Base-by-base conservation (phyloP, 371 early-diverging fungal genomes). In the Syncephalastrum contaminatum region DNA sequence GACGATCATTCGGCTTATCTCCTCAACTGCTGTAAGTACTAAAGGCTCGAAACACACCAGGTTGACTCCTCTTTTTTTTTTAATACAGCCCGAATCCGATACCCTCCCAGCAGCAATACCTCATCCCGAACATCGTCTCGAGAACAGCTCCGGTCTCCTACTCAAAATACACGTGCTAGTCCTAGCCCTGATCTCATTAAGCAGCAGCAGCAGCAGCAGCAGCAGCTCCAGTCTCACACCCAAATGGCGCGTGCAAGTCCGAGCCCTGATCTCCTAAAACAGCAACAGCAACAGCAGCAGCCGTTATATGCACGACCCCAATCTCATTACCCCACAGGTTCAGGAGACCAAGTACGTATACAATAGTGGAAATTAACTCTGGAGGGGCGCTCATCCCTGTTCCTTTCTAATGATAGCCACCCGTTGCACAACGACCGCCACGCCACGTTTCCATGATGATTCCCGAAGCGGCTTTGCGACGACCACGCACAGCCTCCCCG, bases 1-100 rank as follows among this genome's bases (percentile, higher is more conserved):
- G 82, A 81, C 15, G 88, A 85, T 30, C 69, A 36, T 45, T 43
- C 61, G 10, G 58, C 87, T 14, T 79, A 82, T 55, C 70, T 86
- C 40, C 72, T 89, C 45, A 88, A 89, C 60, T 87, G 89, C 22
- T 62, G 81, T 81, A 73, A 42, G 73, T 56, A 12, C 2, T 3
- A 12, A 7, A 45, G 19, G 1, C 16, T 42, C n/a, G 40, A 30
- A 25, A 2, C 36, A 2, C 36, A 6, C 12, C 12, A 8, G 10
- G 12, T 30, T 30, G 10, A 30, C 36, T 12, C 12, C 16, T 51
- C 12, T n/a, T 19, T 48, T 43, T 51, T 40, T 16, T 48, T 30
- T 30, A 3, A 14, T 45, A 25, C 54, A 70, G 82, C 82, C 49
- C 86, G 85, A 60, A 88, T 88, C 55, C 77, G 81, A 58, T 88